Percentiles rank a stretch among this genome's conserved stretches.
Conservation (phyloP, 345 rosid genomes). For the Xanthoceras sorbifolium region DNA sequence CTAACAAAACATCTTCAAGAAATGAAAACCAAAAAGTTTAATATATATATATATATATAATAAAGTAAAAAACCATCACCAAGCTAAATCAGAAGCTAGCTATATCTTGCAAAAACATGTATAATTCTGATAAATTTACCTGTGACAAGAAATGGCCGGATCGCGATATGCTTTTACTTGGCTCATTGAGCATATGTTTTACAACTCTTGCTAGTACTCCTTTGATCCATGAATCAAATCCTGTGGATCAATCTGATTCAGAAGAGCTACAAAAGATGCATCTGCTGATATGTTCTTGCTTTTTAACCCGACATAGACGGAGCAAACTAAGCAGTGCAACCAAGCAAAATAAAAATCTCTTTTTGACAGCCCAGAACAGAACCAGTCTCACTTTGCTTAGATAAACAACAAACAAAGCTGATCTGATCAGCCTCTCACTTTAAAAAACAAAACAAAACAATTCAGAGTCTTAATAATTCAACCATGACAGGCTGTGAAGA, state of each 20-base stretch:
- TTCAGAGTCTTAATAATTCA: slow-evolving; percentile 47
- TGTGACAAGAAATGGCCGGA: slow-evolving; percentile 41
- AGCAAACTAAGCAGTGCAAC: slow-evolving; percentile 34
- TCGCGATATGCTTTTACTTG: slow-evolving; percentile 35
- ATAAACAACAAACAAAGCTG: slow-evolving; percentile 51
- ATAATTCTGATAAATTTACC: slow-evolving; percentile 35
- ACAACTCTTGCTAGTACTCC: slow-evolving; percentile 38
- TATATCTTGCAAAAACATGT: neutral
- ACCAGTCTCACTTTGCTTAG: slow-evolving; percentile 31
- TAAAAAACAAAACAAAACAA: slow-evolving; percentile 30
- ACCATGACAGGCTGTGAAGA: slow-evolving; percentile 85
- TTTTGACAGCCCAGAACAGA: slow-evolving; percentile 29
- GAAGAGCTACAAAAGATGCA: too few relatives aligned
- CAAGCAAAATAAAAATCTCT: slow-evolving; percentile 18
- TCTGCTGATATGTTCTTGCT: slow-evolving; percentile 7
- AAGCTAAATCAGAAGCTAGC: neutral
- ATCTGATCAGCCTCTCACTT: slow-evolving; percentile 24
- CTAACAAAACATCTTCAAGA: neutral
- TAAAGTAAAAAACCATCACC: too few relatives aligned
- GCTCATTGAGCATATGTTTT: slow-evolving; percentile 54
- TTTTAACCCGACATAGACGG: slow-evolving; percentile 25
- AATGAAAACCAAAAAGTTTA: neutral
- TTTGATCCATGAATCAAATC: slow-evolving; percentile 37
- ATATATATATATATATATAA: neutral
- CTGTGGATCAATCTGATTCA: neutral